Percentiles rank a stretch among this genome's conserved stretches.
phyloP scores from a whole-genome alignment of 75 land plant species.

The Gnetum montanum region DNA sequence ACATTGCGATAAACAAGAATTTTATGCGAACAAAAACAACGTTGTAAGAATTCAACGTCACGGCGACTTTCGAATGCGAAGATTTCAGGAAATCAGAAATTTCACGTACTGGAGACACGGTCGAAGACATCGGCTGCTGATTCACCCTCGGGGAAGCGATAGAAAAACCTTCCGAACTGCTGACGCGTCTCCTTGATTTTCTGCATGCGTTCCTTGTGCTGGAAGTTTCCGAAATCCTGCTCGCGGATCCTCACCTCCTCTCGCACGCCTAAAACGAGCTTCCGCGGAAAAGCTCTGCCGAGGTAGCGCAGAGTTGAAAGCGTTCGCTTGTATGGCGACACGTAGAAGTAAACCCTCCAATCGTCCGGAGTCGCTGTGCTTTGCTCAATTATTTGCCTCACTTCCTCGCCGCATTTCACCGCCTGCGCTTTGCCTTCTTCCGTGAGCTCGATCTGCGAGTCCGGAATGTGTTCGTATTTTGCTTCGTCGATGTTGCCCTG shows the following conservation, averaged over 20 bases:
- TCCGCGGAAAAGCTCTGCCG: conserved; percentile 51
- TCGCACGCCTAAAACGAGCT: conserved; percentile 56
- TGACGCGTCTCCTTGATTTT: conserved; percentile 46
- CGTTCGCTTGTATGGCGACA: conserved; percentile 85
- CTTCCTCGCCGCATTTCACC: conserved; percentile 28
- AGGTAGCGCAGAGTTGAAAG: conserved; percentile 59
- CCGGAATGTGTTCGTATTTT: conserved; percentile 54
- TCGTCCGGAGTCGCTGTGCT: not conserved
- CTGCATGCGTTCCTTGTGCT: conserved; percentile 73
- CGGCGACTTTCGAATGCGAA: too few species aligned
- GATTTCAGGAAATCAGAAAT: not conserved
- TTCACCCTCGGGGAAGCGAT: conserved; percentile 92
- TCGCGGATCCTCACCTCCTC: conserved; percentile 87
- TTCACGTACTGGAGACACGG: conserved; percentile 71
- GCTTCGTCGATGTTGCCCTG: conserved; percentile 57
- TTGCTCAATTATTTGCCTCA: conserved; percentile 28
- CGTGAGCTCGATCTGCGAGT: conserved; percentile 65
- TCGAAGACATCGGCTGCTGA: conserved; percentile 94
- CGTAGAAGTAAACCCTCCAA: conserved; percentile 86
- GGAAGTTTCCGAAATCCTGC: conserved; percentile 96
- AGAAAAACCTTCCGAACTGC: conserved; percentile 79
- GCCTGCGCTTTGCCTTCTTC: conserved; percentile 47
- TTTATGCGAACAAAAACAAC: too few species aligned
- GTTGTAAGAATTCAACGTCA: too few species aligned
- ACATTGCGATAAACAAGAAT: too few species aligned